Conservation (phyloP, 192 early-diverging fungal genomes). For the Mortierella claussenii region DNA sequence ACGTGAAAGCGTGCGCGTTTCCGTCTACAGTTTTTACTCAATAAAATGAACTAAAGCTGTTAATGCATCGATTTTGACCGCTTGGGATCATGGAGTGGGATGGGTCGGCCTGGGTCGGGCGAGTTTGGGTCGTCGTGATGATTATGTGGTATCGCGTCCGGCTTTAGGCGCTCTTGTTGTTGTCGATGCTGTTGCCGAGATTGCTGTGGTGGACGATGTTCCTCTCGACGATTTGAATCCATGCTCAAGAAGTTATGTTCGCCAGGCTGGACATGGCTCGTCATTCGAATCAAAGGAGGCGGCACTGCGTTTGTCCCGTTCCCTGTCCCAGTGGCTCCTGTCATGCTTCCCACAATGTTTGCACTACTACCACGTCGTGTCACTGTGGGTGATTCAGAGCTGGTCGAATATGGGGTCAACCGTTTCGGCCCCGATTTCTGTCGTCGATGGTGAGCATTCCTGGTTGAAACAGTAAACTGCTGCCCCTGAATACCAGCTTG, state of each 20-base stretch:
- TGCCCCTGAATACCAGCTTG: conserved; percentile 29
- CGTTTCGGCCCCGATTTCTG: conserved; percentile 50
- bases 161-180: neutral
- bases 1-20: too few relatives aligned
- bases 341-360: conserved; percentile 10
- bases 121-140: conserved; percentile 6
- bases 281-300: conserved; percentile 22
- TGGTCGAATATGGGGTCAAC: conserved; percentile 7
- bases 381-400: conserved; percentile 16
- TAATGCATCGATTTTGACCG: conserved; percentile 47
- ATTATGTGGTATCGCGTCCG: neutral
- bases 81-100: conserved; percentile 37
- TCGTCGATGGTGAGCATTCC: conserved; percentile 29
- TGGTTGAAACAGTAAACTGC: neutral
- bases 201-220: too few relatives aligned
- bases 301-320: neutral
- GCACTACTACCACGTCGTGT: conserved; percentile 29
- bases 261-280: conserved; percentile 25
- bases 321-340: neutral
- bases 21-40: too few relatives aligned
- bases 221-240: too few relatives aligned
- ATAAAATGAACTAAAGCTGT: too few relatives aligned
- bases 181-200: conserved; percentile 3
- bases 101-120: conserved; percentile 3
- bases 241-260: conserved; percentile 23